Base-by-base conservation (phyloP, 306 rosid species). In the Pyrus communis region DNA sequence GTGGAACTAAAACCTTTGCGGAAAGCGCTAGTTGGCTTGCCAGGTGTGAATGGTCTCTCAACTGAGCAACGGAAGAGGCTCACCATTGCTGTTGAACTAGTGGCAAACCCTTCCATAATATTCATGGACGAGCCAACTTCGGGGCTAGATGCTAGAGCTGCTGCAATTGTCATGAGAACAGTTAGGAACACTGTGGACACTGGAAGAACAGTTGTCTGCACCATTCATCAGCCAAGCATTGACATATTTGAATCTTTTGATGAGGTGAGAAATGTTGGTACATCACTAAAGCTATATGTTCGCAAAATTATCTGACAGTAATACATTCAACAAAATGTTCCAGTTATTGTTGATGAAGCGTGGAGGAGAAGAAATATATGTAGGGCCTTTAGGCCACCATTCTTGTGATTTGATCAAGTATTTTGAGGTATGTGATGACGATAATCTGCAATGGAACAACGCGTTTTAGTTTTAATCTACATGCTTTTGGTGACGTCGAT, bases 51-150 rank as follows among this genome's bases (percentile, higher is more conserved):
- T 69, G 90, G 90, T 74, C 86, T 84, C 67, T 87, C 90, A 0
- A 84, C 85, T 11, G 90, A 87, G 79, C 88, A 87, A 72, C 81
- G 90, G 46, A 84, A 84, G 77, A 78, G 88, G 80, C 77, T 87
- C 4, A 87, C 90, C 1, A 87, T 87, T n/a, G 90, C 90, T 30
- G 88, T 87, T 45, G 90, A 87, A 77, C 83, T 87, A 18, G 88
- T 87, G 8, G 90, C 90, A 14, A 87, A 87, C 68, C 90, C 90
- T 38, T 84, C 90, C 31, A 84, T 87, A 42, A 80, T 84, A 78
- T 87, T 87, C 76, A 87, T 87, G 90, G 90, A 84, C 61, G 90
- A 87, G 78, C 90, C 90, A 49, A 87, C 90, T 67, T 87, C 90
- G 19, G 90, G 90, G 15, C 72, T 87, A 8, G 88, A 87, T 72